Base-by-base conservation (phyloP, 1,284 basidiomycete species). In the Peniophora sp. region DNA sequence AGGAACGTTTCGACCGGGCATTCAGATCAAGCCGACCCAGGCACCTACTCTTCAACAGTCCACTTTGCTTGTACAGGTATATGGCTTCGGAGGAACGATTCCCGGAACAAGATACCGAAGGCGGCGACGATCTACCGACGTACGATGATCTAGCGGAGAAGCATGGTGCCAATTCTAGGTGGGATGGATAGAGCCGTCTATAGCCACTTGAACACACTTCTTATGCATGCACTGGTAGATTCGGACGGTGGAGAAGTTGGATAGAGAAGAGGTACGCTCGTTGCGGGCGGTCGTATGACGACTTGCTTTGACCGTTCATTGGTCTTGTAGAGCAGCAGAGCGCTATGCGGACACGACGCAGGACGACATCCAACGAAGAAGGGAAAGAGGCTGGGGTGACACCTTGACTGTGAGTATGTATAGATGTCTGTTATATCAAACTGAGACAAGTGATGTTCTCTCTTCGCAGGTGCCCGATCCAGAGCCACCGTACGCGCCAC, bases 201-300 rank as follows among this genome's bases (percentile, higher is more conserved):
- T 32, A 32, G 38, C n/a, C 19, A 16, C 38, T n/a, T 41, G 38
- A 8, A n/a, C 19, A 16, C 27, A 22, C 38, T 38, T 34, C 25
- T 43, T 32, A 38, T 52, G 46, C 56, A 56, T 45, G 24, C 34
- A 17, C 38, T 8, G 5, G 38, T 47, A 50, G 87, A 60, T 89
- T 91, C 59, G 88, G 89, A 36, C 74, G 88, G 54, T 91, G 88
- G 88, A 78, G 75, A 62, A 78, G 81, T 17, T 91, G 88, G 88
- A 85, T 91, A 53, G 88, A 91, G 70, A 91, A 91, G 65, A 76
- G 87, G 88, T 85, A 55, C 50, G 67, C 53, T 3, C 36, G n/a
- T 25, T 45, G 12, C 32, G 47, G 27, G 22, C 54, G 41, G 44
- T n/a, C 8, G n/a, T 34, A 43, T n/a, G 38, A 20, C 38, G 19